Base-by-base conservation (phyloP, 2,329 filamentous ascomycete species). In the Venturia carpophila region DNA sequence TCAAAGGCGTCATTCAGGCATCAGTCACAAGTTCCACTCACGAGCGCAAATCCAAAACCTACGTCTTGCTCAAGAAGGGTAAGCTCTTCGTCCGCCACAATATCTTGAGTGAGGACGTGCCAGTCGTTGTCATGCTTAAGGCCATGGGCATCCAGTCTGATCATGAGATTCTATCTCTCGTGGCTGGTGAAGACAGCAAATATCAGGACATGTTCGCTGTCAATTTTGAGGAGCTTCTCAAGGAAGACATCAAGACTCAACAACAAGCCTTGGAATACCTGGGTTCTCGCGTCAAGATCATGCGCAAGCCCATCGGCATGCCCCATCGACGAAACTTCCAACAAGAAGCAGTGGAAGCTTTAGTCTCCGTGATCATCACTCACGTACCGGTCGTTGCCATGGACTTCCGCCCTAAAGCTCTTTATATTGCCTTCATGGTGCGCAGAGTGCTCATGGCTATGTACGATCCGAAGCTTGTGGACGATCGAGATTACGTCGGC, bases 11-110 rank as follows among this genome's bases (percentile, higher is more conserved):
- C 68, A 93, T 97, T 65, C 91, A 93, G 70, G 94, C 95, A 45
- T 97, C 94, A 1, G 94, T 97, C 39, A 99, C 92, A 9, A 95
- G 92, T 85, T 97, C 94, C 39, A 97, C 95, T 1, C 92, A 97
- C 76, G 94, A 97, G 75, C 86, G 95, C 71, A 97, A 97, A 76
- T 97, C 94, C 13, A 99, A 99, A 79, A 97, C 91, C 65, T 97
- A 97, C 71, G 91, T 99, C 63, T 85, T 93, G 17, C 79, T 96
- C 64, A 97, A 97, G 78, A 97, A 97, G 75, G 93, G 96, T 65
- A 85, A 89, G 62, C 90, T 99, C 67, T 87, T 88, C 66, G 82
- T 99, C 56, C 88, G 91, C 69, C 94, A 99, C 78, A 99, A 99
- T 75, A 91, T 96, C 56, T 80, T 99, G 9, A 88, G 88, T 61